phyloP scores from a whole-genome alignment of 2,329 filamentous ascomycete genomes.

The Blastomyces emzantsi region DNA sequence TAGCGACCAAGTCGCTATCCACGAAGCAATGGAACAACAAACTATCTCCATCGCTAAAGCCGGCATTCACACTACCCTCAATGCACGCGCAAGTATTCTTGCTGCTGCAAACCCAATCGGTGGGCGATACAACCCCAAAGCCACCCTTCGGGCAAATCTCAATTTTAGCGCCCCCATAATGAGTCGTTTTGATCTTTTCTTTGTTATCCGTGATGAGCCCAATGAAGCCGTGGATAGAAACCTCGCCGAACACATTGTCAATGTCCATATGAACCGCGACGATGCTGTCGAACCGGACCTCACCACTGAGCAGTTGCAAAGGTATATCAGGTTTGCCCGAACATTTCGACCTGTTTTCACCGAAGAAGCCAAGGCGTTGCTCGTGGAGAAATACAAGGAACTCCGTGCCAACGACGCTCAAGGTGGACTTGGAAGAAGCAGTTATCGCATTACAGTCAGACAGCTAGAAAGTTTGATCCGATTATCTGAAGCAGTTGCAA shows the following conservation, averaged over 20 bases:
- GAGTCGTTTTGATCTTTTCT: slow-evolving; percentile 98
- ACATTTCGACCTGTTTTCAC: slow-evolving; percentile 94
- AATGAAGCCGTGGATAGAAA: slow-evolving; percentile 86
- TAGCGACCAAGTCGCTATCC: slow-evolving; percentile 91
- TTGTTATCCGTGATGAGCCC: slow-evolving; percentile 93
- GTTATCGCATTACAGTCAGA: slow-evolving; percentile 93
- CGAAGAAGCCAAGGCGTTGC: slow-evolving; percentile 69
- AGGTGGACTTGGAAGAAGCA: slow-evolving; percentile 87
- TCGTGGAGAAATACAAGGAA: slow-evolving; percentile 94
- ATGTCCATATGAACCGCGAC: slow-evolving; percentile 85
- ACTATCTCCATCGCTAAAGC: slow-evolving; percentile 99
- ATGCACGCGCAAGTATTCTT: slow-evolving; percentile 89
- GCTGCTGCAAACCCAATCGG: slow-evolving; percentile 94
- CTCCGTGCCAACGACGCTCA: slow-evolving; percentile 87
- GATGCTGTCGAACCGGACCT: slow-evolving; percentile 88
- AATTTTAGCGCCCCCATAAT: slow-evolving; percentile 99
- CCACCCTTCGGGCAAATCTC: slow-evolving; percentile 85
- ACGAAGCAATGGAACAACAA: slow-evolving; percentile 99
- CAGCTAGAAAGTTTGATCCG: slow-evolving; percentile 95
- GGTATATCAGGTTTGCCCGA: slow-evolving; percentile 91
- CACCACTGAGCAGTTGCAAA: slow-evolving; percentile 89
- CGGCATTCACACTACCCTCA: slow-evolving; percentile 94
- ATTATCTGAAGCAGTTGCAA: slow-evolving; percentile 93
- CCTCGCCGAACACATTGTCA: slow-evolving; percentile 88
- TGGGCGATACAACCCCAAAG: slow-evolving; percentile 91